A percentile compares a stretch with the other conserved stretches of the same genome.
These are phyloP conservation scores for Xylaria sp. DNA, from an alignment of 2,329 filamentous ascomycete genomes.

Conservation along the genomic window DNA sequence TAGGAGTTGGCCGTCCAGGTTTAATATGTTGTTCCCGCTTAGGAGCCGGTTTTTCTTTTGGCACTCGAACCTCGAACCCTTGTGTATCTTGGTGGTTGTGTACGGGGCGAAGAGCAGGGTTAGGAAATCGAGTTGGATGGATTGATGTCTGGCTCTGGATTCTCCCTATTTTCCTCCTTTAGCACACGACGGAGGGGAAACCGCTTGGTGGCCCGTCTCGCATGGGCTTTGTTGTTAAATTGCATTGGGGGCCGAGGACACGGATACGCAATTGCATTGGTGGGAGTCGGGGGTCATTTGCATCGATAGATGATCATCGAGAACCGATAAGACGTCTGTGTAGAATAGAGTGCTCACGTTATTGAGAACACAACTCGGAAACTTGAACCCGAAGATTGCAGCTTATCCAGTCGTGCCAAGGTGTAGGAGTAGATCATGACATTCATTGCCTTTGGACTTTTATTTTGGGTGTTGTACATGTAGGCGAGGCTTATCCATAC, in stretches of 20 bases:
- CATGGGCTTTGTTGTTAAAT: background rate
- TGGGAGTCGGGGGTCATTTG: conserved; percentile 18
- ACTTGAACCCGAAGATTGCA: background rate
- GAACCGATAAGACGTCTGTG: background rate
- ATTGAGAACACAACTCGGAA: background rate
- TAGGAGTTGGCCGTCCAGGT: conserved; percentile 2
- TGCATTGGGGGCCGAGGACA: background rate
- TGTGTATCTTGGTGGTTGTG: background rate
- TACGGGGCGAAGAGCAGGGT: background rate
- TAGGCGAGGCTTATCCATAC: conserved; percentile 15
- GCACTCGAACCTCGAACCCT: too few species aligned
- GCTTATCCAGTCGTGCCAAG: too few species aligned
- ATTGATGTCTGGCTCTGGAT: background rate
- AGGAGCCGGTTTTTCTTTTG: background rate
- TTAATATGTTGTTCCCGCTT: background rate
- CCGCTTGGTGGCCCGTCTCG: background rate
- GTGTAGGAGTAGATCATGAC: background rate
- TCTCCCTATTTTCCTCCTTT: background rate
- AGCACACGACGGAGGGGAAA: background rate
- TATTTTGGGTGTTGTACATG: conserved; percentile 12
- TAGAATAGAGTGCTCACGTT: conserved; percentile 7
- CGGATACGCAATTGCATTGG: conserved; percentile 16
- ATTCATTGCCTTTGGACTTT: background rate
- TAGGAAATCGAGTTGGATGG: background rate
- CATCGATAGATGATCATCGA: conserved; percentile 9